phyloP scores from a whole-genome alignment of 176 grass and related monocot species.

The Phragmites australis region DNA sequence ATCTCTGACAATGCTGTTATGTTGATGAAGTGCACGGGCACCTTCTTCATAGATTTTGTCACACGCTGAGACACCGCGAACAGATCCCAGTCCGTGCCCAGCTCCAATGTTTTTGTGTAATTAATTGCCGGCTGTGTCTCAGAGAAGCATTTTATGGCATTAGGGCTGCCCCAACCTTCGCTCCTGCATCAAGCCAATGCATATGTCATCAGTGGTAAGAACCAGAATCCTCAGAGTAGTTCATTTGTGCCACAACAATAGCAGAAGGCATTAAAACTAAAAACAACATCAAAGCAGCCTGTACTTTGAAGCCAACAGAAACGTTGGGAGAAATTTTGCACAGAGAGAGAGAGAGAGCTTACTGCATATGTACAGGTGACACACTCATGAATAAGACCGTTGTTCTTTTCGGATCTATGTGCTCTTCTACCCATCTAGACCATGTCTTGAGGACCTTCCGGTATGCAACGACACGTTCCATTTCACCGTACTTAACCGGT shows the following conservation, averaged over 20 bases:
- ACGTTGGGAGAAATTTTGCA: not conserved
- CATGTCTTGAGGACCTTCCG: slow-evolving; percentile 70
- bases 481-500: slow-evolving; percentile 57
- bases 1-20: slow-evolving; percentile 90
- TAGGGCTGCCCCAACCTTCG: slow-evolving; percentile 71
- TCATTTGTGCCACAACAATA: not conserved
- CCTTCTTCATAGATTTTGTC: slow-evolving; percentile 54
- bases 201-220: slow-evolving; percentile 1
- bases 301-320: slow-evolving; percentile 11
- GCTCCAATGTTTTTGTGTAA: slow-evolving; percentile 49
- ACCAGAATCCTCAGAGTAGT: not conserved
- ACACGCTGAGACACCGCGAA: slow-evolving; percentile 52
- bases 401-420: slow-evolving; percentile 67
- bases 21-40: slow-evolving; percentile 78
- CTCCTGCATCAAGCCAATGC: slow-evolving; percentile 52
- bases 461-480: slow-evolving; percentile 68
- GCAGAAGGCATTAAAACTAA: not conserved
- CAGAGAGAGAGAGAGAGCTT: slow-evolving; percentile 23
- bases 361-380: slow-evolving; percentile 82
- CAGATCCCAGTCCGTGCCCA: slow-evolving; percentile 90
- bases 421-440: slow-evolving; percentile 75
- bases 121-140: slow-evolving; percentile 74
- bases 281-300: not conserved
- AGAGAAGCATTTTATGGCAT: slow-evolving; percentile 83
- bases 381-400: slow-evolving; percentile 90